Percentiles rank a stretch among this genome's conserved stretches.
phyloP scores from a whole-genome alignment of 2,329 filamentous ascomycete species.

The Cordyceps cicadae region DNA sequence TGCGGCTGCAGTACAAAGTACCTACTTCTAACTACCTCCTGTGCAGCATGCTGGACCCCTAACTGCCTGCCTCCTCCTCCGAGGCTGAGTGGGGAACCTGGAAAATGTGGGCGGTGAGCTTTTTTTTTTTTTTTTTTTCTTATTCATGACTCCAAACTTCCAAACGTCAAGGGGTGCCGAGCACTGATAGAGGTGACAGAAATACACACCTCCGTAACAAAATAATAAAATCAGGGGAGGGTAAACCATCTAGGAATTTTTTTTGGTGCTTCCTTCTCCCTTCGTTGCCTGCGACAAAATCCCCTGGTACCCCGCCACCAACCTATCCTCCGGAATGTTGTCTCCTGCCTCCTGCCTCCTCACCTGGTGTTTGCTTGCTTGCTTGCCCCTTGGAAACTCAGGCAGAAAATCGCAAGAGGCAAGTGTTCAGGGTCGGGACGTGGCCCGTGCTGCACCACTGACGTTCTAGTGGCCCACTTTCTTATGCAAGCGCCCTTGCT shows the following conservation, averaged over 20 bases:
- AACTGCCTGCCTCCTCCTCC: neutral
- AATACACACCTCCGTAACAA: neutral
- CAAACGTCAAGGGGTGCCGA: neutral
- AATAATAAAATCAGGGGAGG: neutral
- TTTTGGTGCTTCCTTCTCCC: neutral
- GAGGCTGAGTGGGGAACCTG: slow-evolving; percentile 3
- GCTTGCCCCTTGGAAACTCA: neutral
- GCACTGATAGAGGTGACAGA: neutral
- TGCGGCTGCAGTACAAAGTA: neutral
- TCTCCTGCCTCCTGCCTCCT: neutral
- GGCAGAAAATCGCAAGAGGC: slow-evolving; percentile 1
- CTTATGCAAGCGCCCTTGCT: slow-evolving; percentile 26
- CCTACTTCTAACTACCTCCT: neutral
- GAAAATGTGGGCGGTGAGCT: slow-evolving; percentile 11
- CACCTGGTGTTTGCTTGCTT: neutral
- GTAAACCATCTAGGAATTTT: neutral
- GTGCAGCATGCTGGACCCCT: neutral
- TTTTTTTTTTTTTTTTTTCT: slow-evolving; percentile 10
- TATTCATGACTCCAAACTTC: slow-evolving; percentile 12
- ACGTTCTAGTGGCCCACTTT: slow-evolving; percentile 26
- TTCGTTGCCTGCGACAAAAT: neutral
- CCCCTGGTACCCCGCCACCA: neutral
- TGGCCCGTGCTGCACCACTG: slow-evolving; percentile 17
- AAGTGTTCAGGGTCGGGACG: slow-evolving; percentile 11
- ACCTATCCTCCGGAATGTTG: neutral